Evolutionary conservation across 2,329 filamentous ascomycete species (phyloP), one percentile per base, ranked within the genome.

Genomic region (Aspergillus texensis): DNA sequence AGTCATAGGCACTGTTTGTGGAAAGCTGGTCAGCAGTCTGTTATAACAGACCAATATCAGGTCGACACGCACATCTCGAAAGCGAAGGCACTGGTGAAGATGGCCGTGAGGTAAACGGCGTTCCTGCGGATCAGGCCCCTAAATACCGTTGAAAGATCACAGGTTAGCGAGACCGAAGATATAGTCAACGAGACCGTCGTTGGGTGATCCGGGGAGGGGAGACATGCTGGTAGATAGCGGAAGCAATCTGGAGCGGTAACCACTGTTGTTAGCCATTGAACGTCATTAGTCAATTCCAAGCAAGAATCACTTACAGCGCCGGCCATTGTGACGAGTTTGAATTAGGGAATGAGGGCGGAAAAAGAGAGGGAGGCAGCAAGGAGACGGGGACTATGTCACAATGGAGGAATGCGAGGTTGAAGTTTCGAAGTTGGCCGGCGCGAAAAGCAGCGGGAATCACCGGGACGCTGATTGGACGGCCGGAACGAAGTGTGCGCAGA

Each of bases 81-180:
- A 68, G 86, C 92, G 78, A 99, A 99, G 71, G 94, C 94, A 70
- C 88, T 86, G 71, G 84, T 87, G 79, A 99, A 99, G 77, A 99
- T 91, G 69, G 89, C 86, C 71, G 88, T 90, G 74, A 99, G 85
- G 88, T 97, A 97, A 79, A 91, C 85, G 74, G 86, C 90, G 86
- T 99, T 99, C 78, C 87, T 89, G 81, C 91, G 89, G 85, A 98
- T 90, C 72, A 98, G 75, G 76, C 88, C 81, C 85, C 95, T 98
- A 76, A 66, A 68, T 6, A 58, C 50, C 24, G 41, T 19, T 8
- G 34, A 26, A 65, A 39, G 46, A 32, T 24, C 41, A 54, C 53
- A 63, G 26, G 54, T 74, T 70, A 73, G 72, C 43, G 60, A 58
- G 16, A 45, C 34, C 30, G 36, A 34, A 26, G 21, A 45, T 11